phyloP scores from a whole-genome alignment of 2,329 filamentous ascomycete species.

The Thelonectria rubi region DNA sequence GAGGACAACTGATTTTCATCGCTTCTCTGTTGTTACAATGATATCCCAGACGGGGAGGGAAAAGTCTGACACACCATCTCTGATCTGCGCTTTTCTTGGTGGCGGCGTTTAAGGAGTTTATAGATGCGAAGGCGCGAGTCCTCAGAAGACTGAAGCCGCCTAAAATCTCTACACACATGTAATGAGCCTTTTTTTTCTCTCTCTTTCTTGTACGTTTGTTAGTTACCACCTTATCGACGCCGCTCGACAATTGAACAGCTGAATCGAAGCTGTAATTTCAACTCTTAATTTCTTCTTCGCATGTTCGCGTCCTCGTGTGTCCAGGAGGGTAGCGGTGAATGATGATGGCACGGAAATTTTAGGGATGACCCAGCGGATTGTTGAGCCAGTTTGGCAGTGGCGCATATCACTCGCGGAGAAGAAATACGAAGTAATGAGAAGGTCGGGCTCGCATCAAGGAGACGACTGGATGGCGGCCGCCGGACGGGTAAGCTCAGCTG shows the following conservation, averaged over 20 bases:
- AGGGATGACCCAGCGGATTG: no score
- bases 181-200: conserved; percentile 9
- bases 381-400: no score
- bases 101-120: conserved; percentile 15
- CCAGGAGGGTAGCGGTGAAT: no score
- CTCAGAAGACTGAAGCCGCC: conserved; percentile 1
- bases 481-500: no score
- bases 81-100: background rate
- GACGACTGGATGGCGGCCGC: background rate
- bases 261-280: background rate
- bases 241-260: conserved; percentile 1
- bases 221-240: conserved; percentile 5
- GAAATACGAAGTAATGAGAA: no score
- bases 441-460: background rate
- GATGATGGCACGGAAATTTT: no score
- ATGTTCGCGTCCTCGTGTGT: background rate
- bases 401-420: no score
- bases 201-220: conserved; percentile 11
- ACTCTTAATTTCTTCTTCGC: background rate
- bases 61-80: background rate
- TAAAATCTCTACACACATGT: conserved; percentile 15
- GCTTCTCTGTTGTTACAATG: background rate
- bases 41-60: background rate
- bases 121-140: conserved; percentile 5
- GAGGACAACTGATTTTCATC: conserved; percentile 1